These are phyloP conservation scores for Geotrichum carabidarum DNA, from an alignment of 1,139 yeast species.

Conservation along the genomic window DNA sequence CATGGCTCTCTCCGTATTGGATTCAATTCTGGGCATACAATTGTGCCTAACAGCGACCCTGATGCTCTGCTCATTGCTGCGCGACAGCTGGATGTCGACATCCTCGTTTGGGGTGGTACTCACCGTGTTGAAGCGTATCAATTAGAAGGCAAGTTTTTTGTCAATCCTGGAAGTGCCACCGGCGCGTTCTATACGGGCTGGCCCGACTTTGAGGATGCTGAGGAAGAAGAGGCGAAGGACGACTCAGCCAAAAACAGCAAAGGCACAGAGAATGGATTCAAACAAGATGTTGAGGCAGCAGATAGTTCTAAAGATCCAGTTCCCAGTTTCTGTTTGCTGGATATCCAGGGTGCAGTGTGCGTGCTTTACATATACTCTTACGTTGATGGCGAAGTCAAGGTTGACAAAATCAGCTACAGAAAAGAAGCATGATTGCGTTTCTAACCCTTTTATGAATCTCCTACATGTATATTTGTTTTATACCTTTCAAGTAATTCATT, in stretches of 20 bases:
- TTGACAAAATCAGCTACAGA: slow-evolving; percentile 79
- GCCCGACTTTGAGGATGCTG: slow-evolving; percentile 39
- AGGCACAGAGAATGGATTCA: slow-evolving; percentile 18
- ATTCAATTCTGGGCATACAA: slow-evolving; percentile 74
- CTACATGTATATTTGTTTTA: too few species aligned
- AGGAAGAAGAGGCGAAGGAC: slow-evolving; percentile 25
- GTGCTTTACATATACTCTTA: slow-evolving; percentile 81
- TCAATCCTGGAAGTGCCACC: slow-evolving; percentile 94
- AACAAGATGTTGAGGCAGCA: slow-evolving; percentile 18
- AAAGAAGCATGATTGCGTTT: slow-evolving; percentile 36
- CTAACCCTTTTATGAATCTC: neutral
- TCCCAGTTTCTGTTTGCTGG: slow-evolving; percentile 89
- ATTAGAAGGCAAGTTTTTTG: slow-evolving; percentile 83
- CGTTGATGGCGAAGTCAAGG: slow-evolving; percentile 78
- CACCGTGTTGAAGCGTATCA: slow-evolving; percentile 91
- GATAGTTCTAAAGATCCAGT: slow-evolving; percentile 40
- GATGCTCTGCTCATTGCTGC: slow-evolving; percentile 77
- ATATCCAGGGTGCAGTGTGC: slow-evolving; percentile 70
- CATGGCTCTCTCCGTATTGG: slow-evolving; percentile 77
- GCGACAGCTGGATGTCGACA: slow-evolving; percentile 86
- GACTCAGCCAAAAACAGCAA: slow-evolving; percentile 24
- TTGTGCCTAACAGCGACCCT: slow-evolving; percentile 84
- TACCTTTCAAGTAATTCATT: too few species aligned
- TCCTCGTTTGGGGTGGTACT: slow-evolving; percentile 94
- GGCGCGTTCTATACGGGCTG: slow-evolving; percentile 70